phyloP scores from a whole-genome alignment of 2,329 filamentous ascomycete genomes.

The Dactylellina sp. region DNA sequence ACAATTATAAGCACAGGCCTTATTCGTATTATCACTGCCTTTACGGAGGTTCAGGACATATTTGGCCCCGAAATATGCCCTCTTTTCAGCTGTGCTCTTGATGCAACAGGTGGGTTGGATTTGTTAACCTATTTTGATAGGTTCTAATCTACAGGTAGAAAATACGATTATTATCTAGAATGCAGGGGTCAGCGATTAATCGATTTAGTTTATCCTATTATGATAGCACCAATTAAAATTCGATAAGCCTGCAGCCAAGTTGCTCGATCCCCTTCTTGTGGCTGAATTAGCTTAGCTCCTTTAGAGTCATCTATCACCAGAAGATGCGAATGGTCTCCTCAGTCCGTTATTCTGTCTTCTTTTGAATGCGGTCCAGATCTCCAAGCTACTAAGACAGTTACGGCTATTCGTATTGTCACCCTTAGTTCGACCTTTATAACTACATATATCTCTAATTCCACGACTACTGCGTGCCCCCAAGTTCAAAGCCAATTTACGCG shows the following conservation, averaged over 20 bases:
- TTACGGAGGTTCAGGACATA: slow-evolving; percentile 11
- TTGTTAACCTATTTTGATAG: slow-evolving; percentile 14
- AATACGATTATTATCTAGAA: too few species aligned
- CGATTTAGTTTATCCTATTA: too few species aligned
- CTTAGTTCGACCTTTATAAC: slow-evolving; percentile 1
- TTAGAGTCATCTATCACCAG: slow-evolving; percentile 3
- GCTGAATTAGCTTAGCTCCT: slow-evolving; percentile 2
- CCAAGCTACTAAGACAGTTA: slow-evolving; percentile 18
- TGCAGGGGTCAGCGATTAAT: too few species aligned
- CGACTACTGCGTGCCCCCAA: background rate
- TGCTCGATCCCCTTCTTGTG: slow-evolving; percentile 24
- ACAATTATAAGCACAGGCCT: slow-evolving; percentile 16
- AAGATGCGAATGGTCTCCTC: slow-evolving; percentile 19
- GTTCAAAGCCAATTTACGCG: background rate
- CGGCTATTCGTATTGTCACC: background rate
- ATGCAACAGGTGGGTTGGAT: slow-evolving; percentile 4
- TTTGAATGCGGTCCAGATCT: slow-evolving; percentile 20
- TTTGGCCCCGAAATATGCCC: slow-evolving; percentile 32
- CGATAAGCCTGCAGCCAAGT: background rate
- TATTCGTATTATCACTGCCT: background rate
- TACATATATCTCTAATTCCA: background rate
- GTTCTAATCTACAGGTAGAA: background rate
- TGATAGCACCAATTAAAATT: background rate
- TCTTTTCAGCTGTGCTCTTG: slow-evolving; percentile 19
- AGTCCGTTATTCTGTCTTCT: slow-evolving; percentile 33